Base-by-base conservation (phyloP, 108 stramenopile species). In the Cyclotella sp. region DNA sequence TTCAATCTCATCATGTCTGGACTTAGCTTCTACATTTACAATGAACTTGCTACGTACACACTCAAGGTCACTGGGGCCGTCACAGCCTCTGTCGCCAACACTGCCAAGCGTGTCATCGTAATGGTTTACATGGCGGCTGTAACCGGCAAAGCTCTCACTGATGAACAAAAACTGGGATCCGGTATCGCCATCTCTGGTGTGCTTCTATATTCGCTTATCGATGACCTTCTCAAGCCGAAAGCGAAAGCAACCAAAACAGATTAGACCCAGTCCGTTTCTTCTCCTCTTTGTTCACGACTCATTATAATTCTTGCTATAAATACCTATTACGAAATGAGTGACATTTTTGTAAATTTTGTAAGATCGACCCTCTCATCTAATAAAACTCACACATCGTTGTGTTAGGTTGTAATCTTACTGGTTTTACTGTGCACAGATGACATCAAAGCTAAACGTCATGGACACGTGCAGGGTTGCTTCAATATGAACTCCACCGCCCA, bases 71-170 rank as follows among this genome's bases (percentile, higher is more conserved):
- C 84, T 29, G 83, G 84, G 19, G 79, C 86, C 0, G 86, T 87
- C 43, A 84, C 86, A 12, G 81, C 83, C 9, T 87, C 86, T 42
- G 86, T 87, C 9, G 86, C 86, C 43, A 87, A 87, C 71, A 87
- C 86, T 15, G 86, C 86, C 57, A 87, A 87, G 69, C 80, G 86
- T 40, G 86, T 87, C 42, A 75, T 82, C 27, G 86, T 87, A 19
- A 83, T 87, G 79, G 83, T 87, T 10, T 84, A 84, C 81, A 84
- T 82, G 83, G 86, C 86, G 14, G 81, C 81, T 45, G 83, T 87
- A 40, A 84, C 84, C 49, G 84, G 84, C 52, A 84, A 78, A 67
- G 81, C 63, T 7, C 83, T 87, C 9, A 84, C 86, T 9, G 84
- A 84, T 34, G 83, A 82, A 53, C 83, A 87, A 69, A 84, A 84